These are phyloP conservation scores for Nakazawaea wickerhamii DNA, from an alignment of 805 yeast genomes.

Conservation along the genomic window DNA sequence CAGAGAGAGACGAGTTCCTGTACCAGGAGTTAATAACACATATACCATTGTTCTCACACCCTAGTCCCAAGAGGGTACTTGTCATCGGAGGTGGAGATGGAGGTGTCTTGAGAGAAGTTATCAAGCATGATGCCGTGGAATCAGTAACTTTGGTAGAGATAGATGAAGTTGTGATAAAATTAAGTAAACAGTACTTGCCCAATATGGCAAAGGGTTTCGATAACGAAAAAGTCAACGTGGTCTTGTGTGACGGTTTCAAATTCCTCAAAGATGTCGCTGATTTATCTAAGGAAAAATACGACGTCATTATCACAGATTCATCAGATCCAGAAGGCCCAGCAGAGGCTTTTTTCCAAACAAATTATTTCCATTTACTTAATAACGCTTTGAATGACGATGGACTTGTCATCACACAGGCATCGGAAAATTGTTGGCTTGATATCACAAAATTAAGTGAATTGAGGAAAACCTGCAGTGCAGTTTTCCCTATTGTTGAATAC, in stretches of 20 bases:
- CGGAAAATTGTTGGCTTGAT: slow-evolving; percentile 89
- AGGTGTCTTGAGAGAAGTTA: slow-evolving; percentile 84
- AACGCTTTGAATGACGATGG: slow-evolving; percentile 93
- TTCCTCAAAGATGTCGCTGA: slow-evolving; percentile 45
- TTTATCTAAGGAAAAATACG: slow-evolving; percentile 46
- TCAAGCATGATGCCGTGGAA: slow-evolving; percentile 58
- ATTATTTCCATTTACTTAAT: slow-evolving; percentile 77
- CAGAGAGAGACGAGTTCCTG: slow-evolving; percentile 90
- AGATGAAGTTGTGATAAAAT: slow-evolving; percentile 73
- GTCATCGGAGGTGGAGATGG: slow-evolving; percentile 98
- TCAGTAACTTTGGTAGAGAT: slow-evolving; percentile 80
- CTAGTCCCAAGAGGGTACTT: slow-evolving; percentile 65
- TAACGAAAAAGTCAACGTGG: slow-evolving; percentile 61
- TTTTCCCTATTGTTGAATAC: slow-evolving; percentile 89
- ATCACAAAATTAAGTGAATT: slow-evolving; percentile 76
- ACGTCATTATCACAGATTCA: slow-evolving; percentile 85
- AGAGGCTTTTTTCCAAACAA: slow-evolving; percentile 85
- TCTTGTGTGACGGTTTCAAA: slow-evolving; percentile 80
- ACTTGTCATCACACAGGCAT: slow-evolving; percentile 85
- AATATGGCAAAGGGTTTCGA: slow-evolving; percentile 62
- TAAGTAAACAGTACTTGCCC: slow-evolving; percentile 69
- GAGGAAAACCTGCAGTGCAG: slow-evolving; percentile 73
- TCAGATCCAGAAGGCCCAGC: slow-evolving; percentile 98
- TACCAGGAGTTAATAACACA: slow-evolving; percentile 92
- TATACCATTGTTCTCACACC: slow-evolving; percentile 74